Evolutionary conservation across 78 protist genomes (phyloP), one percentile per base, ranked within the genome.

Genomic region (Tieghemostelium lacteum): DNA sequence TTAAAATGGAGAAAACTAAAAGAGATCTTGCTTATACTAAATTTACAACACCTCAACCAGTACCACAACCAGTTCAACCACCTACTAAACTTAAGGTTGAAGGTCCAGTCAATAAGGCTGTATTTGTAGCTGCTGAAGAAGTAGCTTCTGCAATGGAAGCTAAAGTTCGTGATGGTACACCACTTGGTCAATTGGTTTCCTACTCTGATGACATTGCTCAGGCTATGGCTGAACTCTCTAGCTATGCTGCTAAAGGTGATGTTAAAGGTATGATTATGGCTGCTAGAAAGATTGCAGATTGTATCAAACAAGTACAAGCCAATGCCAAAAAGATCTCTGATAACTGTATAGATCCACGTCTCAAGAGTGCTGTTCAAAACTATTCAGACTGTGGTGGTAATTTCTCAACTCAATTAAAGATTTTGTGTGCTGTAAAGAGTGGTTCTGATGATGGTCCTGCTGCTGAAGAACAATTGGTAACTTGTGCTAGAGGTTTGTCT

Each of bases 311-410:
- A 36, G 72, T 83, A 5, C 76, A 83, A 55, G 12, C n/a, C 26
- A 49, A 66, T 19, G 91, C 91, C 66, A 66, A 60, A 39, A 52
- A 29, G 28, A 83, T 83, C 36, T 76, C 91, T n/a, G 91, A 66
- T 29, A 39, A 66, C 22, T 83, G 91, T 49, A 58, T 65, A 26
- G 91, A 83, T 45, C 78, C 91, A 66, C 54, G 91, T 42, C 33
- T 83, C 39, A 83, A 83, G 60, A 76, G 69, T 45, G 75, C 75
- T 24, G 91, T 83, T 31, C 37, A 42, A n/a, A 83, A 67, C 78
- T 83, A 83, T 42, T n/a, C 60, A 36, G 91, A 83, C 36, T 83
- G 91, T 69, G 91, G 91, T 83, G 67, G 91, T 57, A 83, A 83
- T 33, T 83, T 83, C 62, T 58, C 72, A 36, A 83, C 91, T 0